Percentiles rank a stretch among this genome's conserved stretches.
These are phyloP conservation scores for Termitomyces sp. DNA, from an alignment of 768 basidiomycete species.

Conservation along the genomic window DNA sequence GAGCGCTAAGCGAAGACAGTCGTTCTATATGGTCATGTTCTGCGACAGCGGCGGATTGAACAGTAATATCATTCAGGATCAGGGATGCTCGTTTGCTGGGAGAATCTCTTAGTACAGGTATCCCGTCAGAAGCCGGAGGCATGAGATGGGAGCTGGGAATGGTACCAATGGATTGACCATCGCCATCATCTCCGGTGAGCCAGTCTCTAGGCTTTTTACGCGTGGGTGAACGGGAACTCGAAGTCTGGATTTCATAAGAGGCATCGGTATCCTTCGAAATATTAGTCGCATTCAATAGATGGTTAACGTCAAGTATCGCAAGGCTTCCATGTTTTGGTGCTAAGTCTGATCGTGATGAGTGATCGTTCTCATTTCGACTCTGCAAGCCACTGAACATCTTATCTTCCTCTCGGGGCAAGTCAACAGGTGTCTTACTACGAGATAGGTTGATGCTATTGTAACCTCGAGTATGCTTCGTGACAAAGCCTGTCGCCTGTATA, in stretches of 20 bases:
- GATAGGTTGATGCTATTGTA: background rate
- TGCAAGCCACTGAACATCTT: constrained; percentile 1
- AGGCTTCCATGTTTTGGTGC: constrained; percentile 46
- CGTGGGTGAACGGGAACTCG: background rate
- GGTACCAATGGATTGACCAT: constrained; percentile 15
- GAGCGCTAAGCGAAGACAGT: constrained; percentile 12
- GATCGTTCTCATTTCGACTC: background rate
- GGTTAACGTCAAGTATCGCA: constrained; percentile 31
- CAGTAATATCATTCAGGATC: constrained; percentile 41
- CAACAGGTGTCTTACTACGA: background rate
- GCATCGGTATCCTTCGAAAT: background rate
- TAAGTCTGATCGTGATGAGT: constrained; percentile 33
- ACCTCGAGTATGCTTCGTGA: constrained; percentile 37
- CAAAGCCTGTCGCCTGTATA: constrained; percentile 49
- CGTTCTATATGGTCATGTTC: constrained; percentile 27
- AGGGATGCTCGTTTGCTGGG: constrained; percentile 70
- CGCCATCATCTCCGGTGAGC: constrained; percentile 66
- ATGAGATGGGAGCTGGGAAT: constrained; percentile 11
- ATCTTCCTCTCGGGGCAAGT: background rate
- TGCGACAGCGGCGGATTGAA: constrained; percentile 31
- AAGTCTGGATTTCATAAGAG: background rate
- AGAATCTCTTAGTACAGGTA: constrained; percentile 59
- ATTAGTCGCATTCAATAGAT: constrained; percentile 6
- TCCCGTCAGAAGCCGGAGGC: constrained; percentile 19
- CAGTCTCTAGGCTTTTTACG: constrained; percentile 42